Evolutionary conservation across 2,329 filamentous ascomycete genomes (phyloP).

Genomic region (Aspergillus fructus): DNA sequence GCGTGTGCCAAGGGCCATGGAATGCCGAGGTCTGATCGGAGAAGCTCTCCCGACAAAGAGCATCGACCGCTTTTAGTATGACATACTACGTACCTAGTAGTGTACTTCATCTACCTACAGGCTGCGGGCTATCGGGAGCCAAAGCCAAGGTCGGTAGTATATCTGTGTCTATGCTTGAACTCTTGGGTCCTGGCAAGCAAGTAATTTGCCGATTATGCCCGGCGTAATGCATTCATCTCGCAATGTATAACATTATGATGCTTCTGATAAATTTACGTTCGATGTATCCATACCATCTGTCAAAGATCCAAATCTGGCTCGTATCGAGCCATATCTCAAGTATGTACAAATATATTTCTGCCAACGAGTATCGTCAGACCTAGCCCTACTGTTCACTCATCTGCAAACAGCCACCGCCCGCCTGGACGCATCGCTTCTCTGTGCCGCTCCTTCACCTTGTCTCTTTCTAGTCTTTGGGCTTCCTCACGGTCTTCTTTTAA

Average conservation of each 20-base stretch:
- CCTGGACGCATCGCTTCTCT: conserved; percentile 75
- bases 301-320: not conserved
- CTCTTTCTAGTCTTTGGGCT: conserved; percentile 62
- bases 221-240: not conserved
- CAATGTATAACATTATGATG: not conserved
- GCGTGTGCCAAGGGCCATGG: conserved; percentile 25
- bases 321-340: not conserved
- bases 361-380: not conserved
- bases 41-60: not conserved
- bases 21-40: conserved; percentile 24
- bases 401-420: conserved; percentile 77
- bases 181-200: no score
- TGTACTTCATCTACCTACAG: no score
- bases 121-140: no score
- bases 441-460: conserved; percentile 70
- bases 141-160: no score
- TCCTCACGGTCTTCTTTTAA: conserved; percentile 63
- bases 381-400: conserved; percentile 56
- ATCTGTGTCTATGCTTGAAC: no score
- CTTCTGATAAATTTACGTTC: not conserved
- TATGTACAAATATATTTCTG: not conserved
- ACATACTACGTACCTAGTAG: no score
- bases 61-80: no score
- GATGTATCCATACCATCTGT: not conserved
- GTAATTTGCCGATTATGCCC: no score